Evolutionary conservation across 2,329 filamentous ascomycete species (phyloP).

Genomic region (Aspergillus piperis): DNA sequence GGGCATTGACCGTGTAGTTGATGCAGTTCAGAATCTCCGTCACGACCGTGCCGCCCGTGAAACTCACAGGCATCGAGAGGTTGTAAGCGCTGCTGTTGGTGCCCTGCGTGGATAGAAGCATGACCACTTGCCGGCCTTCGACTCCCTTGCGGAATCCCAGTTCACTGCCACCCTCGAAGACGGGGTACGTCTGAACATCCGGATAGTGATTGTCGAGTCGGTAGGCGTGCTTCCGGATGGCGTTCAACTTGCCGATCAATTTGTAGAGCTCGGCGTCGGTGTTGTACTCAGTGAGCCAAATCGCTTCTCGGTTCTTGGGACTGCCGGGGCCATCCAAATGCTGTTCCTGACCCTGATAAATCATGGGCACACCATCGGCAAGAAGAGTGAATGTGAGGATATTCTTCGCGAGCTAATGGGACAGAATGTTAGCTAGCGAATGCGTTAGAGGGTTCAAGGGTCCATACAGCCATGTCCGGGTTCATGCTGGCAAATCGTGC

Average conservation of each 20-base stretch:
- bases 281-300: slow-evolving; percentile 57
- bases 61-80: slow-evolving; percentile 32
- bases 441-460: neutral
- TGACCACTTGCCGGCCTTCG: slow-evolving; percentile 44
- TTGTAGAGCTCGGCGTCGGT: slow-evolving; percentile 43
- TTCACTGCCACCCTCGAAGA: slow-evolving; percentile 46
- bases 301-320: slow-evolving; percentile 56
- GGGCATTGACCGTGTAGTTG: slow-evolving; percentile 28
- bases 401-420: slow-evolving; percentile 56
- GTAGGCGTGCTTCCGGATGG: slow-evolving; percentile 46
- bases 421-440: neutral
- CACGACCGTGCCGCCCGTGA: slow-evolving; percentile 25
- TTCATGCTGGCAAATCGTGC: slow-evolving; percentile 56
- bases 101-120: slow-evolving; percentile 48
- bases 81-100: slow-evolving; percentile 30
- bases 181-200: slow-evolving; percentile 38
- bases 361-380: slow-evolving; percentile 61
- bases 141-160: slow-evolving; percentile 50
- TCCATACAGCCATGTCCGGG: slow-evolving; percentile 44
- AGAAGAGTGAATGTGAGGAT: slow-evolving; percentile 64
- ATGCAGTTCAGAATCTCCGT: slow-evolving; percentile 33
- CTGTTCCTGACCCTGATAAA: slow-evolving; percentile 69
- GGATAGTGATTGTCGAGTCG: slow-evolving; percentile 40
- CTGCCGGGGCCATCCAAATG: slow-evolving; percentile 53
- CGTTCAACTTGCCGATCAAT: slow-evolving; percentile 42